Conservation (phyloP, 1,284 basidiomycete genomes). For the Mrakiaceae sp. region DNA sequence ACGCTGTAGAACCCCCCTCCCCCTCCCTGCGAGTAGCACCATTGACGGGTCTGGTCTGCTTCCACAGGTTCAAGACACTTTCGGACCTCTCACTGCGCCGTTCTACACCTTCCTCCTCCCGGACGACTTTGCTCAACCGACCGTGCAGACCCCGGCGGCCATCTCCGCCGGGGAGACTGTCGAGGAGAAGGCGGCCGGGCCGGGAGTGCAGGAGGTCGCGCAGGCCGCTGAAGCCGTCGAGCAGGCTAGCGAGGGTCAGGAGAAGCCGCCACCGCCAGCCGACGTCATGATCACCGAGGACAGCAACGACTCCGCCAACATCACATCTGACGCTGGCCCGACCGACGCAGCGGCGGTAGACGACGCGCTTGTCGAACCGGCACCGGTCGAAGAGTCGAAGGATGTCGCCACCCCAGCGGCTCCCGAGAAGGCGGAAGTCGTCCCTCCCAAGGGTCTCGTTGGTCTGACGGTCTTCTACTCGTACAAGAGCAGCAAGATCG, state of each 20-base stretch:
- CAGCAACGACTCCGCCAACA: no score
- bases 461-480: constrained; percentile 36
- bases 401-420: no score
- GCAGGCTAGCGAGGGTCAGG: neutral
- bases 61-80: constrained; percentile 42
- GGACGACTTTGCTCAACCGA: constrained; percentile 19
- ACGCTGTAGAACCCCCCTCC: neutral
- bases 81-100: constrained; percentile 43
- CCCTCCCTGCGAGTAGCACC: no score
- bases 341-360: no score
- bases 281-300: neutral
- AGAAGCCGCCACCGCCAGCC: neutral
- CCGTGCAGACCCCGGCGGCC: neutral
- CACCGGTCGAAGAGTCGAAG: no score
- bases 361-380: no score
- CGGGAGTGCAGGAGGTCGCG: neutral
- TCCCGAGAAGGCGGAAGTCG: neutral
- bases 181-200: neutral
- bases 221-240: neutral
- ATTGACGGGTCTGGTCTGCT: neutral
- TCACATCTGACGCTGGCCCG: no score
- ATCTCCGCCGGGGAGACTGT: neutral
- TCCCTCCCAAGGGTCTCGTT: constrained; percentile 1
- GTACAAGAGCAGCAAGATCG: neutral
- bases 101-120: constrained; percentile 40